These are phyloP conservation scores for Mucor plumbeus DNA, from an alignment of 371 early-diverging fungal species.

Conservation along the genomic window DNA sequence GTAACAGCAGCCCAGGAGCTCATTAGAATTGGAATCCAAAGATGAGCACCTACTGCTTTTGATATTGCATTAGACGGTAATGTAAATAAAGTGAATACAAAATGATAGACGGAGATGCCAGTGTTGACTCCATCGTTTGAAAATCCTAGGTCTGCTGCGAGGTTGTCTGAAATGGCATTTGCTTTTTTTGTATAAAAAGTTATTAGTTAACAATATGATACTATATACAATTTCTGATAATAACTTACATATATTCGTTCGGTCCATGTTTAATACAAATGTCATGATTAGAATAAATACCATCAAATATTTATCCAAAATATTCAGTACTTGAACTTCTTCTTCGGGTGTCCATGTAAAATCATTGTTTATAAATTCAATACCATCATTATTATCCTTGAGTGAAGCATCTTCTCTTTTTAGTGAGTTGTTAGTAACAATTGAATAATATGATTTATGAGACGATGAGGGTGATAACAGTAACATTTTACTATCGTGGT, in stretches of 20 bases:
- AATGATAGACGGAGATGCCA: conserved; percentile 36
- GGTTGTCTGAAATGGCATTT: conserved; percentile 50
- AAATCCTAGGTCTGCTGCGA: conserved; percentile 43
- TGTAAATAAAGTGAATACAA: conserved; percentile 42
- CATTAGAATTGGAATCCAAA: conserved; percentile 68
- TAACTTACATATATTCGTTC: conserved; percentile 30
- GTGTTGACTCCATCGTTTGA: conserved; percentile 40
- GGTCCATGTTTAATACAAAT: conserved; percentile 34
- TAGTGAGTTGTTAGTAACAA: not conserved
- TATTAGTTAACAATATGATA: not conserved
- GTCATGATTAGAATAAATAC: conserved; percentile 29
- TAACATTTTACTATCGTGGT: not conserved
- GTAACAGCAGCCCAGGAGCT: conserved; percentile 64
- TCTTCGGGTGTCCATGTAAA: conserved; percentile 24
- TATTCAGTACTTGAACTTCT: conserved; percentile 17
- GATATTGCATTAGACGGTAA: conserved; percentile 56
- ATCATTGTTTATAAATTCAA: not conserved
- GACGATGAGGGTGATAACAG: conserved; percentile 1
- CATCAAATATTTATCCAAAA: conserved; percentile 26
- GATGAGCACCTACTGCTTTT: conserved; percentile 58
- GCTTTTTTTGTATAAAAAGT: conserved; percentile 18
- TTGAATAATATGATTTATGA: conserved; percentile 6
- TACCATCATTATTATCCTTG: not conserved
- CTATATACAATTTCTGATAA: not conserved
- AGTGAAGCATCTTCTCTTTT: not conserved